Evolutionary conservation across 2,329 filamentous ascomycete genomes (phyloP).

Genomic region (Aschersonia sp.): DNA sequence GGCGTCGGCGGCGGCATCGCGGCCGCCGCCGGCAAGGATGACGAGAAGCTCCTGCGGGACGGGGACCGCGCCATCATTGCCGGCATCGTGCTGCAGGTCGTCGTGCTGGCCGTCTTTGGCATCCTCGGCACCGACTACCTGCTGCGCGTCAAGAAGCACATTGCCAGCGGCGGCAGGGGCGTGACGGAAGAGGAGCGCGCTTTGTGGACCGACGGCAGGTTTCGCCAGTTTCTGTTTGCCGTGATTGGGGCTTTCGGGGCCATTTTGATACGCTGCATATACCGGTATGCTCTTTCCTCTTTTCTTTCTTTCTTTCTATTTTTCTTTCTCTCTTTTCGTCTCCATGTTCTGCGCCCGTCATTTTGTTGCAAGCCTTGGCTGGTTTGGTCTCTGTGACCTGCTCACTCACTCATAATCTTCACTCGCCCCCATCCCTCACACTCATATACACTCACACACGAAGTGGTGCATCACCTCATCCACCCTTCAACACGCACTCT

Average conservation of each 20-base stretch:
- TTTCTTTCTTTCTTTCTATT: neutral
- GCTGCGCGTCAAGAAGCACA: conserved; percentile 23
- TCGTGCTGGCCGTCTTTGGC: conserved; percentile 33
- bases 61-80: conserved; percentile 39
- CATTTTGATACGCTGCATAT: conserved; percentile 37
- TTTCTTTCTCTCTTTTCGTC: neutral
- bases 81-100: conserved; percentile 37
- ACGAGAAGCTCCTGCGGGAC: conserved; percentile 22
- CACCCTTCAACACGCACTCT: too few species aligned
- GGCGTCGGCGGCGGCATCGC: conserved; percentile 38
- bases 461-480: too few species aligned
- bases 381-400: neutral
- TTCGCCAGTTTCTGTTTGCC: conserved; percentile 28
- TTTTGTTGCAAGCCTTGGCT: neutral
- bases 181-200: conserved; percentile 12
- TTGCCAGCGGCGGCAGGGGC: conserved; percentile 15
- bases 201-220: conserved; percentile 27
- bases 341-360: neutral
- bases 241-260: conserved; percentile 27
- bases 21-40: conserved; percentile 31
- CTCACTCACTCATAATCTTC: neutral
- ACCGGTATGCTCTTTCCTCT: conserved; percentile 24
- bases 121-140: conserved; percentile 28
- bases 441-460: too few species aligned
- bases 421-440: too few species aligned